Percentiles rank a stretch among this genome's conserved stretches.
Conservation (phyloP, 2,329 filamentous ascomycete genomes). For the Cryphonectria radicalis region DNA sequence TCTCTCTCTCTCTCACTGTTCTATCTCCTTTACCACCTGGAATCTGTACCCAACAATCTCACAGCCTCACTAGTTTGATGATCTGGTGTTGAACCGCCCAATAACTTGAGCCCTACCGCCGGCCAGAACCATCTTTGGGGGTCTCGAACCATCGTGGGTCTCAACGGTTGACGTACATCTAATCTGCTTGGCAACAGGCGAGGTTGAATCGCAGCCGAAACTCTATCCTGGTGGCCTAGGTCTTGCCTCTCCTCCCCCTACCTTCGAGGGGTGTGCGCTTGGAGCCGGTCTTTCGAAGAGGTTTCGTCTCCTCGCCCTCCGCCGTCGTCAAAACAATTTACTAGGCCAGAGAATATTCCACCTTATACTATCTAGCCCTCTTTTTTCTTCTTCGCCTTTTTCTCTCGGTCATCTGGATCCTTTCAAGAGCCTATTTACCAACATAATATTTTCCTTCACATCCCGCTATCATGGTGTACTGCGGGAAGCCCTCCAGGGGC, state of each 20-base stretch:
- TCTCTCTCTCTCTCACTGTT: neutral
- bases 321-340: neutral
- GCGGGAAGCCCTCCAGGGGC: conserved; percentile 68
- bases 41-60: neutral
- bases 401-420: neutral
- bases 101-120: neutral
- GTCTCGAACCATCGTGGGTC: neutral
- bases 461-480: conserved; percentile 61
- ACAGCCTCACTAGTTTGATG: neutral
- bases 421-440: conserved; percentile 5
- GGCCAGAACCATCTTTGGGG: neutral
- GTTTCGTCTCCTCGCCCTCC: neutral
- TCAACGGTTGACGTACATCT: neutral
- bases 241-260: neutral
- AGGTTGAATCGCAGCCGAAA: neutral
- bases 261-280: neutral
- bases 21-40: neutral
- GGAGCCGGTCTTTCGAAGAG: neutral
- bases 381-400: neutral
- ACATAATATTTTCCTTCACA: neutral
- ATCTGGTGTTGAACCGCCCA: neutral
- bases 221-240: neutral
- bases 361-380: neutral
- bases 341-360: neutral
- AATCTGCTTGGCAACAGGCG: neutral